Evolutionary conservation across 345 rosid genomes (phyloP).

Genomic region (Rubroshorea leprosula): DNA sequence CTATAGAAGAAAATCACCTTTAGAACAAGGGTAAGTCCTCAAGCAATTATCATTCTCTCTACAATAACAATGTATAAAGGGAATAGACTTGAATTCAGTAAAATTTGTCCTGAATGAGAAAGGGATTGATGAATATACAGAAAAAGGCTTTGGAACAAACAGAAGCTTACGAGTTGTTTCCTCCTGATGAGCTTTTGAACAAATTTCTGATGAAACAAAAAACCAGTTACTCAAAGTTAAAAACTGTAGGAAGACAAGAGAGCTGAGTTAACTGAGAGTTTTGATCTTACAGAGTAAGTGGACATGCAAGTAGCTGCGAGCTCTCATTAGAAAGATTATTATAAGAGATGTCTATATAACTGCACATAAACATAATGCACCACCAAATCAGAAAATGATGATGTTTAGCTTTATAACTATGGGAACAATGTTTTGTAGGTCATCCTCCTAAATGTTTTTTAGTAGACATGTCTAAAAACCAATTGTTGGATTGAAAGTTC

Average conservation of each 20-base stretch:
- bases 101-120: background rate
- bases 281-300: constrained; percentile 28
- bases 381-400: background rate
- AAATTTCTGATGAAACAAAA: constrained; percentile 28
- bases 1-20: constrained; percentile 7
- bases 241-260: background rate
- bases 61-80: background rate
- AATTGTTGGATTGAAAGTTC: too few relatives aligned
- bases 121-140: background rate
- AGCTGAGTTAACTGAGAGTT: background rate
- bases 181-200: constrained; percentile 13
- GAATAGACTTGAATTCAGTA: background rate
- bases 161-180: constrained; percentile 15
- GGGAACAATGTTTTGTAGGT: too few relatives aligned
- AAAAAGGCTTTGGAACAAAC: background rate
- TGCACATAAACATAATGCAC: constrained; percentile 15
- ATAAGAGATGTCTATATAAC: constrained; percentile 43
- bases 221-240: background rate
- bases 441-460: too few relatives aligned
- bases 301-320: constrained; percentile 27
- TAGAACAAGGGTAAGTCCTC: constrained; percentile 13
- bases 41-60: constrained; percentile 11
- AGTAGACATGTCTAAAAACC: too few relatives aligned
- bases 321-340: constrained; percentile 31
- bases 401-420: too few relatives aligned